phyloP scores from a whole-genome alignment of 257 asterid species.

The Marsdenia floribunda region DNA sequence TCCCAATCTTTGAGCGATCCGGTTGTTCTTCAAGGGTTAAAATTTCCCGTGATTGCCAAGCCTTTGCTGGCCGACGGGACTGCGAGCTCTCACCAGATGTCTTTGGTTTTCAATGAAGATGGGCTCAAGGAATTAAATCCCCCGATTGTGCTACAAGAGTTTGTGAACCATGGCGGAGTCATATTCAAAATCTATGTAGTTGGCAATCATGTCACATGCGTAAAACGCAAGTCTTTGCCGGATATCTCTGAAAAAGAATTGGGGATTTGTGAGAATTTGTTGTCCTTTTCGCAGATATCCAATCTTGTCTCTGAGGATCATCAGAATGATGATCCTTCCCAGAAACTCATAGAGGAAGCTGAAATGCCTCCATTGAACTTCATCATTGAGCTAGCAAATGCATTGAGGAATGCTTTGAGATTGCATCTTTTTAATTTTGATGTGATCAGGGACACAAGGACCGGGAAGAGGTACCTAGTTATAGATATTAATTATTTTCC shows the following conservation, averaged over 20 bases:
- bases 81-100: constrained; percentile 67
- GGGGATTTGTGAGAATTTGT: constrained; percentile 22
- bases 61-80: constrained; percentile 58
- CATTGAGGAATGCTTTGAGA: constrained; percentile 50
- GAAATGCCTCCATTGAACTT: constrained; percentile 54
- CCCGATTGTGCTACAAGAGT: constrained; percentile 73
- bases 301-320: constrained; percentile 35
- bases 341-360: constrained; percentile 38
- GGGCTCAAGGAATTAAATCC: constrained; percentile 43
- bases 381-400: constrained; percentile 48
- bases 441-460: constrained; percentile 56
- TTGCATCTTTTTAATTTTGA: constrained; percentile 80
- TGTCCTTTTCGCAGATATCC: constrained; percentile 74
- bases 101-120: constrained; percentile 42
- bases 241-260: constrained; percentile 39
- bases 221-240: constrained; percentile 65
- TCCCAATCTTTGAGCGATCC: constrained; percentile 19
- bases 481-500: constrained; percentile 90
- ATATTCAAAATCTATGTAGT: constrained; percentile 79
- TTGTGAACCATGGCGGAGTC: constrained; percentile 86
- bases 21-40: constrained; percentile 15
- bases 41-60: constrained; percentile 69
- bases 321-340: constrained; percentile 30
- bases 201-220: constrained; percentile 57
- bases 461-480: constrained; percentile 48